Evolutionary conservation across 306 rosid genomes (phyloP).

Genomic region (Quercus bicolor): DNA sequence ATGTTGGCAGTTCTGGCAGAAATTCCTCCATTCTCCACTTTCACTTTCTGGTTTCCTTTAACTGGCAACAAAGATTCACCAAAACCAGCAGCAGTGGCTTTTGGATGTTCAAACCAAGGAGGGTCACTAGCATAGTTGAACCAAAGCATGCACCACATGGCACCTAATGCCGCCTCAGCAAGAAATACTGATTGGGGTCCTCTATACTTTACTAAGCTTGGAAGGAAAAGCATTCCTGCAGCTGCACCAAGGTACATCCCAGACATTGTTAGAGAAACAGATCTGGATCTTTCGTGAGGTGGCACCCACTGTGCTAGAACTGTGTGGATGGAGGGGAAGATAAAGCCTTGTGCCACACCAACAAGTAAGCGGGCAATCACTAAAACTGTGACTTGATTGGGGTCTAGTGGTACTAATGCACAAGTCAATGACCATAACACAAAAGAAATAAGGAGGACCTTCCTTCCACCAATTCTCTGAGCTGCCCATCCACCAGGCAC

Average conservation of each 20-base stretch:
- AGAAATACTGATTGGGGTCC: slow-evolving; percentile 90
- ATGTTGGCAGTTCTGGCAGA: slow-evolving; percentile 38
- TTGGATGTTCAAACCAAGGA: slow-evolving; percentile 73
- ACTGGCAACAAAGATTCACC: slow-evolving; percentile 67
- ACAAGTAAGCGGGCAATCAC: slow-evolving; percentile 85
- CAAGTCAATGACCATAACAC: slow-evolving; percentile 83
- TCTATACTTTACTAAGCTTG: slow-evolving; percentile 65
- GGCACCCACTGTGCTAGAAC: slow-evolving; percentile 99
- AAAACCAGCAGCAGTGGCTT: slow-evolving; percentile 75
- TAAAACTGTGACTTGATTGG: slow-evolving; percentile 45
- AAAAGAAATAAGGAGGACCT: slow-evolving; percentile 78
- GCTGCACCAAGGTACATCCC: slow-evolving; percentile 98
- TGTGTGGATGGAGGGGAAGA: slow-evolving; percentile 93
- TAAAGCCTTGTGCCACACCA: slow-evolving; percentile 92
- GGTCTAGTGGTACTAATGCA: slow-evolving; percentile 80
- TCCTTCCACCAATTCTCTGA: slow-evolving; percentile 82
- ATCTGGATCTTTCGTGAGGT: slow-evolving; percentile 91
- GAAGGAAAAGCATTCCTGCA: slow-evolving; percentile 79
- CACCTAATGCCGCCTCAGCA: slow-evolving; percentile 80
- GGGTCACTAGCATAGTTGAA: slow-evolving; percentile 66
- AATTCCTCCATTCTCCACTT: slow-evolving; percentile 43
- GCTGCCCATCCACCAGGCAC: slow-evolving; percentile 98
- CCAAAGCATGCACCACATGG: slow-evolving; percentile 82
- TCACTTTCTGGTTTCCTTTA: slow-evolving; percentile 48
- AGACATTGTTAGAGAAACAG: slow-evolving; percentile 88